These are phyloP conservation scores for Yamadazyma pseudoaaseri DNA, from an alignment of 1,139 yeast species.

Conservation along the genomic window DNA sequence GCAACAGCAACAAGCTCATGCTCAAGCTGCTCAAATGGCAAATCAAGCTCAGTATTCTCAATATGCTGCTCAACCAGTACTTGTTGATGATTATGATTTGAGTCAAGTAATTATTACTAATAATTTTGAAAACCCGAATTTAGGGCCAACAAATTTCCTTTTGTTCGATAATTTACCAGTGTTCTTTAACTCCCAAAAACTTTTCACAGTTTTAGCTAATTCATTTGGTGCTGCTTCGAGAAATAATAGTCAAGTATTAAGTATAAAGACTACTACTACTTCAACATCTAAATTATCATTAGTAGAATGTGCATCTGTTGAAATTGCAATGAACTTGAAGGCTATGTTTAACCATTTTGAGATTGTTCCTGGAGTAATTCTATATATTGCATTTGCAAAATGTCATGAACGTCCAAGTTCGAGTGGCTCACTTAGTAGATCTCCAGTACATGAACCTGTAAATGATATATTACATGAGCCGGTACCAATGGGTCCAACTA, in stretches of 20 bases:
- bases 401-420: conserved; percentile 29
- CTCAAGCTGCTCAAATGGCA: conserved; percentile 7
- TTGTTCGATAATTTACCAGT: conserved; percentile 76
- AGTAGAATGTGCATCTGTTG: conserved; percentile 70
- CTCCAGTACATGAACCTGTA: conserved; percentile 3
- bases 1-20: conserved; percentile 1
- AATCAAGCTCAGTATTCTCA: conserved; percentile 2
- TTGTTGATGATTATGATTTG: conserved; percentile 58
- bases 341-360: conserved; percentile 80
- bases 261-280: conserved; percentile 52
- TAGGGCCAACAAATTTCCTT: conserved; percentile 76
- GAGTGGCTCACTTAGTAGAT: neutral
- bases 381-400: conserved; percentile 69
- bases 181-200: conserved; percentile 34
- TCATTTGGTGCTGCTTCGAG: conserved; percentile 25
- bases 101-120: conserved; percentile 46
- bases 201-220: conserved; percentile 33
- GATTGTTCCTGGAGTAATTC: conserved; percentile 67
- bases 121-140: conserved; percentile 62
- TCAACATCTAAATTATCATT: conserved; percentile 54
- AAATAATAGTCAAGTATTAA: conserved; percentile 23
- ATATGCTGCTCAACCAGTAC: conserved; percentile 8
- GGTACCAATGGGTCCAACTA: conserved; percentile 22
- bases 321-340: conserved; percentile 75
- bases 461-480: conserved; percentile 4